phyloP scores from a whole-genome alignment of 2,329 filamentous ascomycete species.

The Neoascochyta sp. region DNA sequence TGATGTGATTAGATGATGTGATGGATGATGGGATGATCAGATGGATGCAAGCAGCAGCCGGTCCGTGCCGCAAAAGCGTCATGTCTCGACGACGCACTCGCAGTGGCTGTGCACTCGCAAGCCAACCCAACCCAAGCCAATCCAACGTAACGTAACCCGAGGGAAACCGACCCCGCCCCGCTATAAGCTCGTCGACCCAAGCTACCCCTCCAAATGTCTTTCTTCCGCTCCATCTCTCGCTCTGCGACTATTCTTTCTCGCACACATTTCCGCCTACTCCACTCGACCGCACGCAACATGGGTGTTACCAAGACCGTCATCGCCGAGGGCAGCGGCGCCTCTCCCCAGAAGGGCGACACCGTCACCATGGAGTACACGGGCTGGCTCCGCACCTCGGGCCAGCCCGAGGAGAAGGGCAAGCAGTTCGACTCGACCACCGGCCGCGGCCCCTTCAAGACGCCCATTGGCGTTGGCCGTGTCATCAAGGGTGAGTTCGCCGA shows the following conservation, averaged over 20 bases:
- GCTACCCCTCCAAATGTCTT: conserved; percentile 12
- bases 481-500: conserved; percentile 80
- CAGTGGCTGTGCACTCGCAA: conserved; percentile 4
- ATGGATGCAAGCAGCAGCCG: no score
- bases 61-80: no score
- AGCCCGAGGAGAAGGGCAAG: conserved; percentile 27
- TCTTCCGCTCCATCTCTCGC: conserved; percentile 5
- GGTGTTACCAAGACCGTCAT: conserved; percentile 29
- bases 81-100: no score
- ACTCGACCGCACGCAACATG: conserved; percentile 16
- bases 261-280: conserved; percentile 2
- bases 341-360: conserved; percentile 24
- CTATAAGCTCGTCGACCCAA: no score
- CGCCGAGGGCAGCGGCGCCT: conserved; percentile 26
- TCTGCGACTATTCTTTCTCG: no score
- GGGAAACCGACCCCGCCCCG: no score
- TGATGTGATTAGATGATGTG: no score
- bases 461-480: conserved; percentile 77
- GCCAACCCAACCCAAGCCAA: conserved; percentile 1
- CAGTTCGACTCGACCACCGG: conserved; percentile 78
- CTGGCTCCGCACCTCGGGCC: conserved; percentile 22
- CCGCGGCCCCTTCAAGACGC: conserved; percentile 68
- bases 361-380: conserved; percentile 35
- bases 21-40: no score
- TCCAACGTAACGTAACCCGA: neutral